Conservation (phyloP, 129 eudicot species). For the Scalesia atractyloides region DNA sequence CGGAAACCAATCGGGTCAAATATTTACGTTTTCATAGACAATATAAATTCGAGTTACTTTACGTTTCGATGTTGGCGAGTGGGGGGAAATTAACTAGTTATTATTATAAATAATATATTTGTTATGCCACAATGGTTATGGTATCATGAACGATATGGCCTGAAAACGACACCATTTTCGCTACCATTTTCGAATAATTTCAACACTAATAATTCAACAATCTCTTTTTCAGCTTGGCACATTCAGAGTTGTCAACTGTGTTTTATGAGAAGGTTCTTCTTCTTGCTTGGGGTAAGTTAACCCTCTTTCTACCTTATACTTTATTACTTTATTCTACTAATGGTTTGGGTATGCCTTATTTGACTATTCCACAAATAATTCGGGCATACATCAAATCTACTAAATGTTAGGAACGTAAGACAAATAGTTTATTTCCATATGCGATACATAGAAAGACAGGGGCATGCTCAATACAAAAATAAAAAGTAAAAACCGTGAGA, state of each 20-base stretch:
- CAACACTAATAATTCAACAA: neutral
- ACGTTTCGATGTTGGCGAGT: no score
- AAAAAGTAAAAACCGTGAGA: no score
- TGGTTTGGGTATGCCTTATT: neutral
- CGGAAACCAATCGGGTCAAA: no score
- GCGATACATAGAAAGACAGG: no score
- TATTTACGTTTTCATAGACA: no score
- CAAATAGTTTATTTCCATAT: neutral
- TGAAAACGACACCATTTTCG: neutral
- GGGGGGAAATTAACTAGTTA: no score
- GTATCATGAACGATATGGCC: neutral
- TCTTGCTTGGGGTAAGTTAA: slow-evolving; percentile 88
- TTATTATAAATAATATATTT: neutral
- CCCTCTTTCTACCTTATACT: neutral
- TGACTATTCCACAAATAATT: neutral
- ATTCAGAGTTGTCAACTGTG: slow-evolving; percentile 83
- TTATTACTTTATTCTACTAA: neutral
- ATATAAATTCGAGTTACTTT: no score
- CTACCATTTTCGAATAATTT: neutral
- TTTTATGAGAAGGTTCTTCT: slow-evolving; percentile 92
- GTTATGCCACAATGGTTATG: neutral
- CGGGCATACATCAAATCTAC: neutral
- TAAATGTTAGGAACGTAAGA: neutral
- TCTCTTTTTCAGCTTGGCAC: slow-evolving; percentile 68
- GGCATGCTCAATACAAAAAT: no score